A percentile compares a stretch with the other conserved stretches of the same genome.
Evolutionary conservation across 129 eudicot species (phyloP).

Genomic region (Flaveria bidentis): DNA sequence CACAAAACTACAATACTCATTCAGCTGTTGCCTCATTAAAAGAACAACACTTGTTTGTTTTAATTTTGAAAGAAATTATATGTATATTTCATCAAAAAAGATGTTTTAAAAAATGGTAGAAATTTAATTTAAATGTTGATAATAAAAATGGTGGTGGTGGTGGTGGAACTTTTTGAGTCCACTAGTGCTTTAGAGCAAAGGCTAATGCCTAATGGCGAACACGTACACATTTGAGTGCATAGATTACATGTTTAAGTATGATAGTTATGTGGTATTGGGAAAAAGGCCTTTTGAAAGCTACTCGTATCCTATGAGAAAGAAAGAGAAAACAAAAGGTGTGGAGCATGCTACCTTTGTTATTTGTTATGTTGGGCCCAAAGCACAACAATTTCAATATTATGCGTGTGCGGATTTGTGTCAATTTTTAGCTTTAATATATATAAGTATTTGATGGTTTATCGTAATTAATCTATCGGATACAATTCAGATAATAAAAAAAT

Average conservation of each 20-base stretch:
- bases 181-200: background rate
- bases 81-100: background rate
- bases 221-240: constrained; percentile 1
- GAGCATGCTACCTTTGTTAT: constrained; percentile 26
- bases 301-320: background rate
- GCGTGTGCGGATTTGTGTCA: constrained; percentile 32
- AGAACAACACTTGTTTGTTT: background rate
- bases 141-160: background rate
- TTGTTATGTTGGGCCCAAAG: constrained; percentile 32
- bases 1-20: too few relatives aligned
- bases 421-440: background rate
- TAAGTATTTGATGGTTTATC: too few relatives aligned
- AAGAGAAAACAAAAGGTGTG: constrained; percentile 4
- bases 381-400: constrained; percentile 31
- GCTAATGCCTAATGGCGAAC: background rate
- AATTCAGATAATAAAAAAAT: too few relatives aligned
- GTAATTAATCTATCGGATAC: too few relatives aligned
- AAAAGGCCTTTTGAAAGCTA: constrained; percentile 28
- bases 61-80: background rate
- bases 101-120: background rate
- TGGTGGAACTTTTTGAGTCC: constrained; percentile 5
- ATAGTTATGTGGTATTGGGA: background rate
- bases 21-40: too few relatives aligned
- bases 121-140: background rate
- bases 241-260: background rate